phyloP scores from a whole-genome alignment of 139 green algal species.

The Choricystis sp. region DNA sequence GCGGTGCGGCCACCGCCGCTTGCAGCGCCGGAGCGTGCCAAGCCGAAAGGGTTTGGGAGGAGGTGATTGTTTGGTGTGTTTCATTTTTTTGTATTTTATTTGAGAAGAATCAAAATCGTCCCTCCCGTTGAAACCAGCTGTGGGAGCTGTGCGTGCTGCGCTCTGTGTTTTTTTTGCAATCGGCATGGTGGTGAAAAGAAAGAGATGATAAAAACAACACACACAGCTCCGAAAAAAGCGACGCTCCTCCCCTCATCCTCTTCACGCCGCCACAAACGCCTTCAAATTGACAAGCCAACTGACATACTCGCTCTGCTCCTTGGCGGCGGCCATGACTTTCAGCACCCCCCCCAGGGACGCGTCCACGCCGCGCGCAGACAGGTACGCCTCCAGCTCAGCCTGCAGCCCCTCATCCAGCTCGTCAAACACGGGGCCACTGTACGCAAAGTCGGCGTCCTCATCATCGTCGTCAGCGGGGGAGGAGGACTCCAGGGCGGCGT shows the following conservation, averaged over 20 bases:
- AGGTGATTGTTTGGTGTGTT: background rate
- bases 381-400: constrained; percentile 14
- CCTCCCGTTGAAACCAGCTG: background rate
- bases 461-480: background rate
- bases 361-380: constrained; percentile 25
- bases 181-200: too few relatives aligned
- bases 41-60: background rate
- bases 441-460: constrained; percentile 8
- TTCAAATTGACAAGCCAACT: constrained; percentile 13
- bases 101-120: background rate
- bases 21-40: too few relatives aligned
- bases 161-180: background rate
- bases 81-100: background rate
- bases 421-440: constrained; percentile 22
- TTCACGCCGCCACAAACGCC: constrained; percentile 9
- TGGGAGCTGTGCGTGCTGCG: too few relatives aligned
- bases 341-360: constrained; percentile 26
- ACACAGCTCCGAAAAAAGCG: background rate
- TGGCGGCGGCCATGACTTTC: constrained; percentile 21
- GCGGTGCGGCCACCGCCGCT: too few relatives aligned
- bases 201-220: too few relatives aligned
- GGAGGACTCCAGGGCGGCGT: constrained; percentile 19
- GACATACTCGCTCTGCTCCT: constrained; percentile 27
- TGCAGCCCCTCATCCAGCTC: constrained; percentile 30
- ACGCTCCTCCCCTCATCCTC: background rate